These are phyloP conservation scores for Thamnidium elegans DNA, from an alignment of 192 early-diverging fungal species.

Conservation along the genomic window DNA sequence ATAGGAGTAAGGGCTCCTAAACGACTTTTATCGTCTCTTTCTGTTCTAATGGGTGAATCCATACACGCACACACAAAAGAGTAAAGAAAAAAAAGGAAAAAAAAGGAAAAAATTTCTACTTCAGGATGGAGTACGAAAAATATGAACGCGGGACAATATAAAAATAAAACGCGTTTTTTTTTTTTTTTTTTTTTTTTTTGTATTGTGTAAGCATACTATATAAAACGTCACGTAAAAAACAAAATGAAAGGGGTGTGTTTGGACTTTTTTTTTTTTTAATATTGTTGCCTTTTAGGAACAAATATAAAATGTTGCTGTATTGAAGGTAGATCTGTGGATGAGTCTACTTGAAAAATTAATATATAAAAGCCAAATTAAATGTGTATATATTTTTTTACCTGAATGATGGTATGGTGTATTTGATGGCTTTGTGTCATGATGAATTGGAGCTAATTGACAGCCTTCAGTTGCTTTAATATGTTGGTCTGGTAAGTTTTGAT, in stretches of 20 bases:
- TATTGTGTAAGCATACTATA: too few relatives aligned
- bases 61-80: background rate
- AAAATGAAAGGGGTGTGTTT: too few relatives aligned
- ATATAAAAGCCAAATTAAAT: background rate
- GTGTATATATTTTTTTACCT: background rate
- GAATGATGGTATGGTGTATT: conserved; percentile 1
- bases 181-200: background rate
- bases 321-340: background rate
- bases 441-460: too few relatives aligned
- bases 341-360: background rate
- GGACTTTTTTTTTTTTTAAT: background rate
- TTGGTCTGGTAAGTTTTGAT: background rate
- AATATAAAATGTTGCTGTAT: background rate
- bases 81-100: too few relatives aligned
- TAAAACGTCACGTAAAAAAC: too few relatives aligned
- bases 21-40: background rate
- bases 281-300: background rate
- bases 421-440: background rate
- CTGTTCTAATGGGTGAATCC: background rate
- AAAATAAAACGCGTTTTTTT: background rate
- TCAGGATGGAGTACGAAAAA: too few relatives aligned
- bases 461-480: too few relatives aligned
- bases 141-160: too few relatives aligned
- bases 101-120: too few relatives aligned
- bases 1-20: background rate